Conservation (phyloP, 1,284 basidiomycete genomes). For the Lentinus polychrous region DNA sequence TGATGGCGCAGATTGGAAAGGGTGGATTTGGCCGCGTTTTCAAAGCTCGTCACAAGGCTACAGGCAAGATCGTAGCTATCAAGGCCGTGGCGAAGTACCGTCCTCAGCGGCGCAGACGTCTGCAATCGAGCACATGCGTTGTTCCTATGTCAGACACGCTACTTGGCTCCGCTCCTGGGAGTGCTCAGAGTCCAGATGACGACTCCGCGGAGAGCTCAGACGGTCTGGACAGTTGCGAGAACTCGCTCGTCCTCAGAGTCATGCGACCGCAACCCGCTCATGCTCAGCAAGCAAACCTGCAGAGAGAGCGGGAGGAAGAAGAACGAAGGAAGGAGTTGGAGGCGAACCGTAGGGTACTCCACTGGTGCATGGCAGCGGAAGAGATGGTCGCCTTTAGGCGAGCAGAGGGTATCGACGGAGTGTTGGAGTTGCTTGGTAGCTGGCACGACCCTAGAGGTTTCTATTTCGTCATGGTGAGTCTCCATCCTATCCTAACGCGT, state of each 20-base stretch:
- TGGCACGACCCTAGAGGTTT: conserved; percentile 3
- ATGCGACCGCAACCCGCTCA: too few species aligned
- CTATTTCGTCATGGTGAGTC: conserved; percentile 7
- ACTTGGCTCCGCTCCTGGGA: too few species aligned
- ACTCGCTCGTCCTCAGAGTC: too few species aligned
- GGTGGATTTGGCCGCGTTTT: conserved; percentile 11
- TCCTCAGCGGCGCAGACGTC: not conserved
- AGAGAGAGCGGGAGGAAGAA: not conserved
- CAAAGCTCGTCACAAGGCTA: conserved; percentile 7
- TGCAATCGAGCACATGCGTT: not conserved
- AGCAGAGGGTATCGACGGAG: not conserved
- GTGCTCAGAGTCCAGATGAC: too few species aligned
- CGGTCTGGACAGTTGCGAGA: too few species aligned
- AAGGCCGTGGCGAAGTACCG: conserved; percentile 12
- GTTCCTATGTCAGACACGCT: too few species aligned
- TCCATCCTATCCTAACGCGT: too few species aligned
- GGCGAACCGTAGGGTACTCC: not conserved
- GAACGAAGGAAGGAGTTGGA: not conserved
- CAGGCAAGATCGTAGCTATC: conserved; percentile 7
- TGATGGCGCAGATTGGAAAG: conserved; percentile 7
- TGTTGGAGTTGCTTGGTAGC: conserved; percentile 1
- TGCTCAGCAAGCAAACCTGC: too few species aligned
- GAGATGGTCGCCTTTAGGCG: not conserved
- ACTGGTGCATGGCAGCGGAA: not conserved
- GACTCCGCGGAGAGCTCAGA: too few species aligned